phyloP scores from a whole-genome alignment of 495 filamentous ascomycete genomes.

The Penicillium coffeae region DNA sequence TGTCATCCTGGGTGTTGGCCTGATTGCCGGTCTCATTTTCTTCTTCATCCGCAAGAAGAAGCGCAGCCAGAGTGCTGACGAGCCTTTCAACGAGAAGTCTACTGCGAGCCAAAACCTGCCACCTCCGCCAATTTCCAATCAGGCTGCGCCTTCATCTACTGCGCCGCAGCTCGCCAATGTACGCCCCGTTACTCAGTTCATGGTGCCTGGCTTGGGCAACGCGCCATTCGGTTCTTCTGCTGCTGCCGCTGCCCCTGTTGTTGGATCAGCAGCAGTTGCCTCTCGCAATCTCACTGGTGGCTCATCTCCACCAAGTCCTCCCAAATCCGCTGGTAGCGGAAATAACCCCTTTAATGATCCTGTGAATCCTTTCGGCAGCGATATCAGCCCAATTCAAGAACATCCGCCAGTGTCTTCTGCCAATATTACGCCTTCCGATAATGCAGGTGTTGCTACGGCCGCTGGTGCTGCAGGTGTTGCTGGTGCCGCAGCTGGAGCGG shows the following conservation, averaged over 20 bases:
- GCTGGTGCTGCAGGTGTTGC: slow-evolving; percentile 36
- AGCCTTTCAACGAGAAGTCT: slow-evolving; percentile 49
- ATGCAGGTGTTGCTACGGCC: slow-evolving; percentile 28
- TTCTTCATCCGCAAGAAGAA: slow-evolving; percentile 64
- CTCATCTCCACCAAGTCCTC: slow-evolving; percentile 32
- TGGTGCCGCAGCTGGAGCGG: slow-evolving; percentile 31
- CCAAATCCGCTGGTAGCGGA: slow-evolving; percentile 41
- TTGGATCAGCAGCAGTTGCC: slow-evolving; percentile 25
- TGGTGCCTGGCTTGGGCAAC: slow-evolving; percentile 58
- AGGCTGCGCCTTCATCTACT: slow-evolving; percentile 41
- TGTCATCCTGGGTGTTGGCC: slow-evolving; percentile 59
- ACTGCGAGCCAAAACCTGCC: slow-evolving; percentile 27
- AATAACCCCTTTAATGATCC: slow-evolving; percentile 46
- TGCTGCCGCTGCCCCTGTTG: slow-evolving; percentile 25
- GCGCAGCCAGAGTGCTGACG: slow-evolving; percentile 51
- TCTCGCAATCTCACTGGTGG: slow-evolving; percentile 38
- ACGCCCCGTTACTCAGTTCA: slow-evolving; percentile 81
- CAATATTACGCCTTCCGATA: slow-evolving; percentile 20
- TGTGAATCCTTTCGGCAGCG: slow-evolving; percentile 49
- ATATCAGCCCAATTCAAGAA: slow-evolving; percentile 4
- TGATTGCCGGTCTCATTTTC: slow-evolving; percentile 58
- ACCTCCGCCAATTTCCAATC: slow-evolving; percentile 31
- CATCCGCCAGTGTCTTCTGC: slow-evolving; percentile 20
- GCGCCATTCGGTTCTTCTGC: slow-evolving; percentile 25
- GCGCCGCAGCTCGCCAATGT: slow-evolving; percentile 76